A percentile compares a stretch with the other conserved stretches of the same genome.
Conservation (phyloP, 805 yeast species). For the Metschnikowia picachoensis region DNA sequence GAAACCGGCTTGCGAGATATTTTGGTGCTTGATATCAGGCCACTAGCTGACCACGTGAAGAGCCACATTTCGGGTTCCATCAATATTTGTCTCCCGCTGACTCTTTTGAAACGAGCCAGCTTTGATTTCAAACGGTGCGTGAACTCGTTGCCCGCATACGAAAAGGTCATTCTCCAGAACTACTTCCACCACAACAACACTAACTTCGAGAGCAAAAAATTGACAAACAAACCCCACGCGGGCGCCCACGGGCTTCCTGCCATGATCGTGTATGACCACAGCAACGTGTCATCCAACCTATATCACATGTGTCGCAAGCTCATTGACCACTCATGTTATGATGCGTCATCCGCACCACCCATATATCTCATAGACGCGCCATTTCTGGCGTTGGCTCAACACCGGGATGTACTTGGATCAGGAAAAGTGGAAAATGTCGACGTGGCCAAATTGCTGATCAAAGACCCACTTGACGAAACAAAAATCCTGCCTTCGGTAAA, state of each 20-base stretch:
- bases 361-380: constrained; percentile 43
- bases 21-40: constrained; percentile 72
- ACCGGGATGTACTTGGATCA: constrained; percentile 19
- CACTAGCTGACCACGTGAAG: constrained; percentile 68
- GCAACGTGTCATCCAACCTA: constrained; percentile 35
- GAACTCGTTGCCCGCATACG: constrained; percentile 54
- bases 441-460: constrained; percentile 2
- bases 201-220: constrained; percentile 5
- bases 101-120: constrained; percentile 70
- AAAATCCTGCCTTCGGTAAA: neutral
- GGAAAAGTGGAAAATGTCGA: constrained; percentile 18
- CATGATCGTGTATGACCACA: constrained; percentile 49
- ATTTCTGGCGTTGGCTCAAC: constrained; percentile 32
- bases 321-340: constrained; percentile 26
- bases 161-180: constrained; percentile 39
- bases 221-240: neutral
- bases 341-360: constrained; percentile 25
- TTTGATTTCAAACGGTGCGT: constrained; percentile 63
- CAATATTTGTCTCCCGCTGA: constrained; percentile 86
- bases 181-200: constrained; percentile 23
- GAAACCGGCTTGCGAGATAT: constrained; percentile 16
- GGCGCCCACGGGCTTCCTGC: constrained; percentile 34
- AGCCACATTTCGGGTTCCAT: constrained; percentile 58
- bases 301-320: constrained; percentile 49
- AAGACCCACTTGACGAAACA: constrained; percentile 4